Evolutionary conservation across 1,284 basidiomycete species (phyloP).

Genomic region (Puccinia sorghi): DNA sequence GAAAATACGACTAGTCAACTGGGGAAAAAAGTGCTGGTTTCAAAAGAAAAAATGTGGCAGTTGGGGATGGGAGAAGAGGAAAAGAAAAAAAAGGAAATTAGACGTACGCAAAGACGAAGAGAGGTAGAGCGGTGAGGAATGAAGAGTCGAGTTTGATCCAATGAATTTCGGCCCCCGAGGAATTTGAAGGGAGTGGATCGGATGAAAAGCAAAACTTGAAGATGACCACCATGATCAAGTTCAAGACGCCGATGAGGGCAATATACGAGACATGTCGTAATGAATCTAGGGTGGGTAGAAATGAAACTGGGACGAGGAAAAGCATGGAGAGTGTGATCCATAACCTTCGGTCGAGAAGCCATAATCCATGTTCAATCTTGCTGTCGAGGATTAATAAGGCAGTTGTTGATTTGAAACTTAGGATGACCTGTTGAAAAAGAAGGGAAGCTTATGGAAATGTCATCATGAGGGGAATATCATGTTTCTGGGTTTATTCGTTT

Average conservation of each 20-base stretch:
- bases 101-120: constrained; percentile 48
- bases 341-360: constrained; percentile 71
- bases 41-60: not conserved
- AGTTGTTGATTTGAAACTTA: constrained; percentile 35
- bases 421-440: constrained; percentile 24
- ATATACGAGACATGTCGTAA: constrained; percentile 80
- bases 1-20: not conserved
- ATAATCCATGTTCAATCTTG: constrained; percentile 63
- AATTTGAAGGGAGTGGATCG: constrained; percentile 29
- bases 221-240: constrained; percentile 62
- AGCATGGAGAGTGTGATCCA: constrained; percentile 83
- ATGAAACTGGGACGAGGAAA: constrained; percentile 82
- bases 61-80: not conserved
- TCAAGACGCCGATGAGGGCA: constrained; percentile 73
- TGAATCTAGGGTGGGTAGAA: constrained; percentile 64
- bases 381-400: constrained; percentile 14
- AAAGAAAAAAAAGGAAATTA: not conserved
- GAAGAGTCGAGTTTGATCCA: constrained; percentile 13
- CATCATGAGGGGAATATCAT: constrained; percentile 61
- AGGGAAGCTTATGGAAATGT: not conserved
- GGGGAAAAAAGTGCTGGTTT: not conserved
- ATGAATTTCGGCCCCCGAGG: constrained; percentile 26
- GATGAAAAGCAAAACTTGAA: constrained; percentile 54
- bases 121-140: constrained; percentile 32
- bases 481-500: constrained; percentile 54